Percentiles rank a stretch among this genome's conserved stretches.
Evolutionary conservation across 108 stramenopile species (phyloP).

Genomic region (Nitzschia sp.): DNA sequence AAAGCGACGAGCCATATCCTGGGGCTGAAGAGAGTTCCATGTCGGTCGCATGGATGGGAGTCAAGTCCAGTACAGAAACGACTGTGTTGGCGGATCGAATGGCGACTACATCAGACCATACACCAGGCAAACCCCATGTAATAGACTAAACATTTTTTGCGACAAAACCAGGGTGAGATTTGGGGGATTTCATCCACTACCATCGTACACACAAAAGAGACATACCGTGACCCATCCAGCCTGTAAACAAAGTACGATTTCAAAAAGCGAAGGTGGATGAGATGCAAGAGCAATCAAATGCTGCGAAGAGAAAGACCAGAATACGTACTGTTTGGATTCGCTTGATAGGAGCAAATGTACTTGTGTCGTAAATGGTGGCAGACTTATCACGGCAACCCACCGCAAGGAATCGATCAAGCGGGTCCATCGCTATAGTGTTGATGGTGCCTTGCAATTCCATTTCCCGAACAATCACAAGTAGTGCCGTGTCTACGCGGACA

Average conservation of each 20-base stretch:
- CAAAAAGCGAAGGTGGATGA: not conserved
- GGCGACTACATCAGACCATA: constrained; percentile 21
- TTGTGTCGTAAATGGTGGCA: constrained; percentile 31
- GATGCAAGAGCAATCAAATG: not conserved
- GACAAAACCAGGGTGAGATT: not conserved
- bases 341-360: constrained; percentile 34
- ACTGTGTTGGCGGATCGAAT: constrained; percentile 16
- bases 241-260: not conserved
- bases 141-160: not conserved
- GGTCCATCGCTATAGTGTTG: constrained; percentile 30
- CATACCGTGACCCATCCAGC: constrained; percentile 35
- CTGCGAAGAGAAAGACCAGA: not conserved
- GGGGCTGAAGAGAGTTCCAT: constrained; percentile 1
- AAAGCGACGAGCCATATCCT: constrained; percentile 14
- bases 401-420: constrained; percentile 25
- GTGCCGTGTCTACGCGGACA: constrained; percentile 16
- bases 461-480: constrained; percentile 27
- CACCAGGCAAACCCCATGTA: constrained; percentile 28
- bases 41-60: constrained; percentile 20
- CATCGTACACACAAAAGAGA: not conserved
- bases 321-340: constrained; percentile 14
- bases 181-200: not conserved
- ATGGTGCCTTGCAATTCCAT: constrained; percentile 36
- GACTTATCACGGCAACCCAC: constrained; percentile 36
- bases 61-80: constrained; percentile 26